phyloP scores from a whole-genome alignment of 2,329 filamentous ascomycete genomes.

The Escovopsis sp. region DNA sequence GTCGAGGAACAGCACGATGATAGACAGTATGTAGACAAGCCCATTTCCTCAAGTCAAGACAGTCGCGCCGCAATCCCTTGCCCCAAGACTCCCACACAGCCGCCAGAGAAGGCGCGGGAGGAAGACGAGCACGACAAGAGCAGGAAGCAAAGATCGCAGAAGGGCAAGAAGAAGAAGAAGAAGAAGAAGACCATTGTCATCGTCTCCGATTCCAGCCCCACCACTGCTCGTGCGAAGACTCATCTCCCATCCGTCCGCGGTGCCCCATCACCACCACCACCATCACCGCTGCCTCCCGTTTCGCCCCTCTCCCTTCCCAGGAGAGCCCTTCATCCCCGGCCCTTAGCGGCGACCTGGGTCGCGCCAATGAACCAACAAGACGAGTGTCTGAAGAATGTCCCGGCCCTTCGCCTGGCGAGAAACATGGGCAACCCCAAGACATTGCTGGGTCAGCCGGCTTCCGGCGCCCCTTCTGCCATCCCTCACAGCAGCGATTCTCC shows the following conservation, averaged over 20 bases:
- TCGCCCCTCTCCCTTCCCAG: slow-evolving; percentile 1
- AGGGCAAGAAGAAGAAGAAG: no score
- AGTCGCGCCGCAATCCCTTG: no score
- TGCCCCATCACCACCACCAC: slow-evolving; percentile 5
- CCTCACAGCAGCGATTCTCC: not conserved
- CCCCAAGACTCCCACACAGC: no score
- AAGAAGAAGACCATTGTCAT: no score
- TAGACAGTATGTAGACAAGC: slow-evolving; percentile 5
- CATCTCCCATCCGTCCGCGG: no score
- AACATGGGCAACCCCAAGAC: slow-evolving; percentile 1
- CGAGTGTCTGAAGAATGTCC: slow-evolving; percentile 5
- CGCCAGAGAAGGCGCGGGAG: no score
- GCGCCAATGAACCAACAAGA: slow-evolving; percentile 3
- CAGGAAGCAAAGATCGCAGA: no score
- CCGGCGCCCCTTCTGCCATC: slow-evolving; percentile 2
- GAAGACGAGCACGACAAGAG: no score
- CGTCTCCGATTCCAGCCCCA: no score
- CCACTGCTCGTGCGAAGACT: no score
- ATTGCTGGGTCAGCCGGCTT: slow-evolving; percentile 2
- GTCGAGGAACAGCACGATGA: slow-evolving; percentile 35
- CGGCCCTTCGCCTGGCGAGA: slow-evolving; percentile 1
- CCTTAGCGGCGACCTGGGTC: not conserved
- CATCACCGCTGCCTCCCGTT: slow-evolving; percentile 1
- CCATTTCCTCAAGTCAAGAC: not conserved
- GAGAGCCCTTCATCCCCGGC: not conserved